Conservation (phyloP, 1,284 basidiomycete species). For the Anthracocystis setariae region DNA sequence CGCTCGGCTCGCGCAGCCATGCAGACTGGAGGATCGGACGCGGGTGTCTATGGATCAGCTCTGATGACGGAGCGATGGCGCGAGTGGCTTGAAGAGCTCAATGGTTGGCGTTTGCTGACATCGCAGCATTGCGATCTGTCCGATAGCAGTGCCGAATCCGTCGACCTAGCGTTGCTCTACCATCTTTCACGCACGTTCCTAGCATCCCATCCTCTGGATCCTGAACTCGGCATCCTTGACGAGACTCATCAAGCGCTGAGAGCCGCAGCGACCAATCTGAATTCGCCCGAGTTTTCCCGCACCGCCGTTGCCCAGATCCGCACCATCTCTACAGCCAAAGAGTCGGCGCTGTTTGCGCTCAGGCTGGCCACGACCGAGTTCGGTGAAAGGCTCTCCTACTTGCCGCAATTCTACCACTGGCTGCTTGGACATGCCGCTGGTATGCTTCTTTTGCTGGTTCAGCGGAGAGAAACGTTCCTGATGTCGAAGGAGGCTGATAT, state of each 20-base stretch:
- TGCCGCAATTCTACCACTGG: slow-evolving; percentile 60
- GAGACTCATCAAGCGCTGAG: slow-evolving; percentile 40
- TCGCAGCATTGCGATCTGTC: slow-evolving; percentile 50
- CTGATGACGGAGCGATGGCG: slow-evolving; percentile 47
- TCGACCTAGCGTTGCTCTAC: slow-evolving; percentile 48
- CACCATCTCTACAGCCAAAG: slow-evolving; percentile 52
- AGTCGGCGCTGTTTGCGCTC: slow-evolving; percentile 51
- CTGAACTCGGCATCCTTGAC: slow-evolving; percentile 43
- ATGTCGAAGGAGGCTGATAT: slow-evolving; percentile 51
- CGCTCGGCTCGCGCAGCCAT: slow-evolving; percentile 34
- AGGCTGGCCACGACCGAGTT: slow-evolving; percentile 49
- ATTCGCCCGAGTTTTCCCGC: slow-evolving; percentile 31
- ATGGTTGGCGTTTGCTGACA: slow-evolving; percentile 45
- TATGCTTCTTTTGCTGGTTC: slow-evolving; percentile 47
- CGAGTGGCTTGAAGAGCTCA: slow-evolving; percentile 50
- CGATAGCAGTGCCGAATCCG: slow-evolving; percentile 30
- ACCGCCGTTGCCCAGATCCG: slow-evolving; percentile 46
- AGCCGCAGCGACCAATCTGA: slow-evolving; percentile 23
- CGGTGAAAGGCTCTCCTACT: slow-evolving; percentile 51
- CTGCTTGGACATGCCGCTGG: slow-evolving; percentile 56
- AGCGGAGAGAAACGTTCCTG: slow-evolving; percentile 39
- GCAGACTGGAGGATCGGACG: not conserved
- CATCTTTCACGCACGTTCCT: slow-evolving; percentile 48
- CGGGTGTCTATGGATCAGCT: slow-evolving; percentile 16
- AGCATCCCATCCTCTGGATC: slow-evolving; percentile 46